phyloP scores from a whole-genome alignment of 495 filamentous ascomycete species.

The Penicillium cataractarum region DNA sequence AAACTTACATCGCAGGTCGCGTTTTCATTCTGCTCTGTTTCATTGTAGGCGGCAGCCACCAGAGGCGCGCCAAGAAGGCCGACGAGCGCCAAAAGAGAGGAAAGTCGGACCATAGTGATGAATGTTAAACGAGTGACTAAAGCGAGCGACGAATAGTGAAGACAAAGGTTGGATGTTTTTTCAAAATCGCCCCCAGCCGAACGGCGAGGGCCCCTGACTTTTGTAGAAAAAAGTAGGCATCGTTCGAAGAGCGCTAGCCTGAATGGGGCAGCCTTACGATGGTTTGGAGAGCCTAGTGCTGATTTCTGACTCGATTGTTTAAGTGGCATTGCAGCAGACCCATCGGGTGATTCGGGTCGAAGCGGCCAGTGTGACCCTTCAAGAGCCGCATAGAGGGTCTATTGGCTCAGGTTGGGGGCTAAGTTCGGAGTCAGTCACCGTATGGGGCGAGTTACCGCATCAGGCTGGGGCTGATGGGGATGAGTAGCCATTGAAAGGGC shows the following conservation, averaged over 20 bases:
- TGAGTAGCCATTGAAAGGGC: neutral
- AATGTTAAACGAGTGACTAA: neutral
- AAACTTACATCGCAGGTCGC: conserved; percentile 11
- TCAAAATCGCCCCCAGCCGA: neutral
- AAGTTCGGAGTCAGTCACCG: neutral
- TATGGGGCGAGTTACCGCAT: neutral
- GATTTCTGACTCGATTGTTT: neutral
- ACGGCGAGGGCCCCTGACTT: neutral
- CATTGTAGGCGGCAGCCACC: neutral
- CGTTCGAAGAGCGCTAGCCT: neutral
- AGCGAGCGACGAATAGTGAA: conserved; percentile 1
- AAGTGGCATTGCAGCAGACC: neutral
- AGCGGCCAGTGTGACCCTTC: neutral
- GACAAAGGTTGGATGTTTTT: neutral
- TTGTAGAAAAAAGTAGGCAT: neutral
- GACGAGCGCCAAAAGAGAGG: neutral
- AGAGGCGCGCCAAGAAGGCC: neutral
- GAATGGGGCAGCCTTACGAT: neutral
- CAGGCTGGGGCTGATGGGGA: neutral
- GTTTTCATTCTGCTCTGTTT: conserved; percentile 3
- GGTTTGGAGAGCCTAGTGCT: neutral
- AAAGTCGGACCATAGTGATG: conserved; percentile 8
- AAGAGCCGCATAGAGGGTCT: neutral
- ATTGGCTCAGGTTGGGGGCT: neutral
- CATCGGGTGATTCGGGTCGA: neutral